These are phyloP conservation scores for Acanthochlamys bracteata DNA, from an alignment of 106 monocot species.

Conservation along the genomic window DNA sequence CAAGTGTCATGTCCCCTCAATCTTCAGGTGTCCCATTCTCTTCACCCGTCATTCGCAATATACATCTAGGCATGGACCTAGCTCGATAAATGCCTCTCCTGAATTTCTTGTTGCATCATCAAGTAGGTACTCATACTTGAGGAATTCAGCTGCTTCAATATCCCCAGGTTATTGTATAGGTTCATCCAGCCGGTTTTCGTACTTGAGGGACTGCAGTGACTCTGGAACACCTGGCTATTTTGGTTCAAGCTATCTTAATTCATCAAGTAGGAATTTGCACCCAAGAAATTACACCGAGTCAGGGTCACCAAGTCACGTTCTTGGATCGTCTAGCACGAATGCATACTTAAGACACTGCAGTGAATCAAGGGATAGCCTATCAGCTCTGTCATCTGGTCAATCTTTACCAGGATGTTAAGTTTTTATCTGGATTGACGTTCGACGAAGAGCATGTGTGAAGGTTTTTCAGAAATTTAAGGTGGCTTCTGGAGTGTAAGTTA, in stretches of 20 bases:
- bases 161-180: slow-evolving; percentile 45
- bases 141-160: slow-evolving; percentile 1
- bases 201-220: slow-evolving; percentile 9
- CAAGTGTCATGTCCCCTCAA: slow-evolving; percentile 30
- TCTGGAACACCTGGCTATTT: slow-evolving; percentile 31
- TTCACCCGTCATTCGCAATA: slow-evolving; percentile 38
- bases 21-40: slow-evolving; percentile 32
- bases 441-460: no score
- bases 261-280: slow-evolving; percentile 39
- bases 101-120: slow-evolving; percentile 49
- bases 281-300: slow-evolving; percentile 3
- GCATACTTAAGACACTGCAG: slow-evolving; percentile 18
- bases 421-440: no score
- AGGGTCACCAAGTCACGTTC: slow-evolving; percentile 42
- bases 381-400: slow-evolving; percentile 41
- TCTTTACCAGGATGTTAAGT: slow-evolving; percentile 49
- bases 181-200: slow-evolving; percentile 36
- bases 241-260: slow-evolving; percentile 14
- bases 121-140: slow-evolving; percentile 32
- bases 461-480: no score
- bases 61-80: slow-evolving; percentile 23
- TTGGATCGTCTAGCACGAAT: slow-evolving; percentile 41
- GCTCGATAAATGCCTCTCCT: slow-evolving; percentile 43
- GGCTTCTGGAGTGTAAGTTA: neutral
- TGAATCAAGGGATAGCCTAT: slow-evolving; percentile 43